Conservation (phyloP, 2,329 filamentous ascomycete species). For the Fusarium sp. region DNA sequence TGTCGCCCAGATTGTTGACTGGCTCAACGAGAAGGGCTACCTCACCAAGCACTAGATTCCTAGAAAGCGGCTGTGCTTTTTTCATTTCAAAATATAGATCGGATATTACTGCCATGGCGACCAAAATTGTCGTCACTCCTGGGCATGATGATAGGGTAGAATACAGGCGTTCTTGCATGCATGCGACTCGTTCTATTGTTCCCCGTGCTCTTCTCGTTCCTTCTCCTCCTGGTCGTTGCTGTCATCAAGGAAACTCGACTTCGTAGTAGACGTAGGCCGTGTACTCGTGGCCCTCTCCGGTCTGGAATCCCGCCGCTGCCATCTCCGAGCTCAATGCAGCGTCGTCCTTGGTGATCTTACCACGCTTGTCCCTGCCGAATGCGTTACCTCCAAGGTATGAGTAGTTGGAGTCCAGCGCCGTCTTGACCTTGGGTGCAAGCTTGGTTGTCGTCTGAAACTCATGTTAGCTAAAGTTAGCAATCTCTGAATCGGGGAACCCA, state of each 20-base stretch:
- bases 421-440: slow-evolving; percentile 77
- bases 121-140: slow-evolving; percentile 36
- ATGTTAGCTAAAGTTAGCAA: slow-evolving; percentile 23
- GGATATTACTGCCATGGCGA: slow-evolving; percentile 42
- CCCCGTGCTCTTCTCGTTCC: slow-evolving; percentile 4
- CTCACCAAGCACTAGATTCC: slow-evolving; percentile 44
- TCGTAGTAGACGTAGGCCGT: slow-evolving; percentile 98
- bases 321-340: slow-evolving; percentile 80
- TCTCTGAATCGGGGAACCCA: slow-evolving; percentile 55
- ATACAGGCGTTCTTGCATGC: slow-evolving; percentile 45
- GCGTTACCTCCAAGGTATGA: slow-evolving; percentile 95
- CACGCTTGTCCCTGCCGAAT: slow-evolving; percentile 91
- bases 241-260: slow-evolving; percentile 72
- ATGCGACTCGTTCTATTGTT: slow-evolving; percentile 29
- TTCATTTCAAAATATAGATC: slow-evolving; percentile 36
- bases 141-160: slow-evolving; percentile 40
- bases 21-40: slow-evolving; percentile 72
- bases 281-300: slow-evolving; percentile 81
- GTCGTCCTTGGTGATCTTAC: slow-evolving; percentile 89
- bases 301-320: slow-evolving; percentile 73
- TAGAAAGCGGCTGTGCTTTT: slow-evolving; percentile 20
- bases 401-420: slow-evolving; percentile 81
- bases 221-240: neutral
- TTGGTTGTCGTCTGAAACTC: slow-evolving; percentile 77
- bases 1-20: slow-evolving; percentile 82